Evolutionary conservation across 2,329 filamentous ascomycete genomes (phyloP).

Genomic region (Nemania abortiva): DNA sequence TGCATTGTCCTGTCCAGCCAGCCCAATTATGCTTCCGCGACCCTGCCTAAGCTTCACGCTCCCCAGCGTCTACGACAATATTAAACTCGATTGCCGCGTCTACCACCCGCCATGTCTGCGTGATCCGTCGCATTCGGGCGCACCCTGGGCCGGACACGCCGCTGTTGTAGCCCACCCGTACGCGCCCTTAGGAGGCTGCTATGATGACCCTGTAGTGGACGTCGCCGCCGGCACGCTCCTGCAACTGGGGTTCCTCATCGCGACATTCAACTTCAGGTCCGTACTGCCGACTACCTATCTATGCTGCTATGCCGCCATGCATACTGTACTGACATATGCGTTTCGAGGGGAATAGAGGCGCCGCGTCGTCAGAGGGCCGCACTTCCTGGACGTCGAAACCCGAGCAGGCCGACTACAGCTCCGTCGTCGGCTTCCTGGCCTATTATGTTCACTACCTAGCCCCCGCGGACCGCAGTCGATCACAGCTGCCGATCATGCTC

Average conservation of each 20-base stretch:
- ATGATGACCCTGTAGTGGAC: constrained; percentile 84
- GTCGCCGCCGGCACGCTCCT: constrained; percentile 73
- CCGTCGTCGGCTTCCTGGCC: constrained; percentile 82
- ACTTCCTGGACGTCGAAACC: constrained; percentile 90
- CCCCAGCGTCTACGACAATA: constrained; percentile 85
- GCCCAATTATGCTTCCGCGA: constrained; percentile 63
- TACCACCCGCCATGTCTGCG: constrained; percentile 73
- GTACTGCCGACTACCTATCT: constrained; percentile 5
- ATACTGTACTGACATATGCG: constrained; percentile 1
- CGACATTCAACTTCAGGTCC: constrained; percentile 89
- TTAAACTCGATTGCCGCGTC: constrained; percentile 81
- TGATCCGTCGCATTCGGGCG: constrained; percentile 44
- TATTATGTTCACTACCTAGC: constrained; percentile 76
- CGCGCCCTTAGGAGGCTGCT: constrained; percentile 85
- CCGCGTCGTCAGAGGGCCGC: constrained; percentile 76
- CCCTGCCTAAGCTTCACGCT: constrained; percentile 78
- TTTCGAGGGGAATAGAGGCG: constrained; percentile 70
- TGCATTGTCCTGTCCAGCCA: constrained; percentile 32
- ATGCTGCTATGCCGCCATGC: not conserved
- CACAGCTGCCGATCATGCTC: constrained; percentile 53
- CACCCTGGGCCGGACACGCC: constrained; percentile 62
- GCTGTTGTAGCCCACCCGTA: constrained; percentile 86
- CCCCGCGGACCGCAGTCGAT: constrained; percentile 40
- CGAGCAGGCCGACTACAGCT: constrained; percentile 85
- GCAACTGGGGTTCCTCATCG: constrained; percentile 78